These are phyloP conservation scores for Entelexis sorbosivorans DNA, from an alignment of 1,139 yeast species.

Conservation along the genomic window DNA sequence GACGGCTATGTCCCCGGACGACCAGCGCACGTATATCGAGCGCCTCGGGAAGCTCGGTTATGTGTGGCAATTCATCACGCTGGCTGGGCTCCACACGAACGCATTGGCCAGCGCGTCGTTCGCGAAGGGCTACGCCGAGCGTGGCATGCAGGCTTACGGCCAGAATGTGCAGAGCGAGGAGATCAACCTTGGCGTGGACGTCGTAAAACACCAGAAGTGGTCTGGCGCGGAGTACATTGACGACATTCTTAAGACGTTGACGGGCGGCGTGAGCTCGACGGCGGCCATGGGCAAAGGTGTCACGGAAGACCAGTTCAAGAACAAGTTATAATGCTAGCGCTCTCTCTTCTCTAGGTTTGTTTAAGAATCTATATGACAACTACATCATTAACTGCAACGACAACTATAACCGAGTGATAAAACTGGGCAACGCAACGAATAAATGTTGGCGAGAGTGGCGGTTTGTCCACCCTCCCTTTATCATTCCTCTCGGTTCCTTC, in stretches of 20 bases:
- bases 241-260: constrained; percentile 74
- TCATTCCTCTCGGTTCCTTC: neutral
- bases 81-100: constrained; percentile 94
- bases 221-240: constrained; percentile 98
- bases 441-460: neutral
- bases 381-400: neutral
- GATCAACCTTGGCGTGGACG: constrained; percentile 83
- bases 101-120: constrained; percentile 86
- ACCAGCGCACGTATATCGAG: constrained; percentile 82
- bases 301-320: constrained; percentile 79
- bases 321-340: constrained; percentile 9
- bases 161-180: constrained; percentile 77
- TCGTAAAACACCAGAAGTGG: constrained; percentile 97
- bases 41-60: constrained; percentile 84
- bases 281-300: constrained; percentile 99
- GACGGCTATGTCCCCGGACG: constrained; percentile 76
- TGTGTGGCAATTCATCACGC: constrained; percentile 96
- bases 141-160: constrained; percentile 95
- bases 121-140: constrained; percentile 62
- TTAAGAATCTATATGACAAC: neutral
- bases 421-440: too few species aligned
- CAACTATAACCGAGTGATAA: neutral
- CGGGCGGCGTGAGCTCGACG: constrained; percentile 91
- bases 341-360: neutral
- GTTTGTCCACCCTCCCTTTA: neutral